Base-by-base conservation (phyloP, 805 yeast genomes). In the Pichia scutulata region DNA sequence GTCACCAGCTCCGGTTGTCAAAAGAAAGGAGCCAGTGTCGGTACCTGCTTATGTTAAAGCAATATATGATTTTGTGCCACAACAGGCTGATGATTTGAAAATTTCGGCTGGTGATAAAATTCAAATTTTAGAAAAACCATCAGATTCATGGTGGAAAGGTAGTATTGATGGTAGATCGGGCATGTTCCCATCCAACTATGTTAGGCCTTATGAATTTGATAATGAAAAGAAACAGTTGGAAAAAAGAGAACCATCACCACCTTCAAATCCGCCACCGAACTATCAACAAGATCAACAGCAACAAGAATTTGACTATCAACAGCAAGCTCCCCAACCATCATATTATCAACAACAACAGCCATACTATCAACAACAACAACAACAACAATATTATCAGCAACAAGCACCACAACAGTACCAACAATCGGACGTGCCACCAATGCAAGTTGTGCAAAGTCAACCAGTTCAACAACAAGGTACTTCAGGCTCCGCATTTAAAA, bases 61-160 rank as follows among this genome's bases (percentile, higher is more conserved):
- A 0, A 50, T 86, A 44, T 93, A 86, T 67, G 87, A 80, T 58
- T 92, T 83, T 68, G 66, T 69, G 8, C 82, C 95, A 0, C 86
- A 82, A 57, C 89, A 87, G 63, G 71, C 78, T 0, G 92, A 82
- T 33, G 99, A 92, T 66, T 70, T 92, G 59, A 68, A 64, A 9
- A 72, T 92, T 19, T 60, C 57, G 36, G 74, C 70, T 39, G 97
- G 95, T 49, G 92, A 85, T 55, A 80, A 76, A 59, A 65, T 93
- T 45, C 76, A 77, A 30, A 78, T 93, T 6, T 50, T 80, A 7
- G 95, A 89, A 62, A 86, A 80, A 60, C 73, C 84, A 44, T 86
- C 92, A 21, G 75, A 77, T 39, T 92, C 89, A 62, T 92, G 99
- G 99, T 89, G 93, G 86, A 84, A 79, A 62, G 99, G 99, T 44